phyloP scores from a whole-genome alignment of 129 eudicot genomes.

The Centella asiatica region DNA sequence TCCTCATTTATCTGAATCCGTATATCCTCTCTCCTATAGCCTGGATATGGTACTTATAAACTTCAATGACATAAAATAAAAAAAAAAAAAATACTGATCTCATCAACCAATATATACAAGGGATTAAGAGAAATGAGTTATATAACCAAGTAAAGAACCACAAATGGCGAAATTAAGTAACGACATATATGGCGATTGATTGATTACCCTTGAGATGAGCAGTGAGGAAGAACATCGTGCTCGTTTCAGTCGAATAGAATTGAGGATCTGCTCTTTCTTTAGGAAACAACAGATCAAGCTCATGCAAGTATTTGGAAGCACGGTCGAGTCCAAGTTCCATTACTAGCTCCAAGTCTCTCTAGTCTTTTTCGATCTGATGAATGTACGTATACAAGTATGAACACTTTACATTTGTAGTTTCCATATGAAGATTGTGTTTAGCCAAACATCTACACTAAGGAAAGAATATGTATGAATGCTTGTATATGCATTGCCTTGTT shows the following conservation, averaged over 20 bases:
- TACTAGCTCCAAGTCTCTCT: slow-evolving; percentile 20
- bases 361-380: neutral
- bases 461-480: slow-evolving; percentile 4
- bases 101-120: neutral
- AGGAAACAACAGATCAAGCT: slow-evolving; percentile 8
- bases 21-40: slow-evolving; percentile 26
- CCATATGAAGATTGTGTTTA: neutral
- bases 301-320: slow-evolving; percentile 22
- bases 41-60: slow-evolving; percentile 14
- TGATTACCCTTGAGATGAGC: slow-evolving; percentile 33
- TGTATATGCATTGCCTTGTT: neutral
- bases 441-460: neutral
- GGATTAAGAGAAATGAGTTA: neutral
- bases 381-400: neutral
- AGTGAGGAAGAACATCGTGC: slow-evolving; percentile 31
- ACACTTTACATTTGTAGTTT: neutral
- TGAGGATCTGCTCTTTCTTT: slow-evolving; percentile 25
- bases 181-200: no score
- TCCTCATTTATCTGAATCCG: slow-evolving; percentile 37
- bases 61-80: neutral
- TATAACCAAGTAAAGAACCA: neutral
- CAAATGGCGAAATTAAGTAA: neutral
- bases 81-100: neutral
- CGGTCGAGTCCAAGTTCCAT: slow-evolving; percentile 27
- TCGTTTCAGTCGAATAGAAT: slow-evolving; percentile 34